Conservation (phyloP, 2,329 filamentous ascomycete genomes). For the Simplicillium aogashimaense region DNA sequence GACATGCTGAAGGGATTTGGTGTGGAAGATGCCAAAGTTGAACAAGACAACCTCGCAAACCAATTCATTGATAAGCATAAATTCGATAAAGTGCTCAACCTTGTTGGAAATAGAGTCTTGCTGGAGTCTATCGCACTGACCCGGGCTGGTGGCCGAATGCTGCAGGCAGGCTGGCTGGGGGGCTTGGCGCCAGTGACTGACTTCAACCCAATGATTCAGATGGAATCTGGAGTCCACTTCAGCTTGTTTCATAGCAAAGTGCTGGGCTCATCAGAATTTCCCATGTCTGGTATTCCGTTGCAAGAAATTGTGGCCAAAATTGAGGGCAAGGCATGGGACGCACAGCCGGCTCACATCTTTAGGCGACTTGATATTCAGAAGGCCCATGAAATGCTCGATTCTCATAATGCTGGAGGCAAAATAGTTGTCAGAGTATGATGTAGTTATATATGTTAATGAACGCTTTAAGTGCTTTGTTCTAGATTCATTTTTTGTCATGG, state of each 20-base stretch:
- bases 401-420: slow-evolving; percentile 20
- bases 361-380: slow-evolving; percentile 19
- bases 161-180: slow-evolving; percentile 28
- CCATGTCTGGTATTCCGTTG: slow-evolving; percentile 26
- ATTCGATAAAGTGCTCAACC: slow-evolving; percentile 27
- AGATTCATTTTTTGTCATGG: too few relatives aligned
- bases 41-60: slow-evolving; percentile 12
- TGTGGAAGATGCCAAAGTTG: slow-evolving; percentile 14
- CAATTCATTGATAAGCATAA: slow-evolving; percentile 7
- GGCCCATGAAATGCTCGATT: slow-evolving; percentile 22
- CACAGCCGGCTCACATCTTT: slow-evolving; percentile 22
- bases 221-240: slow-evolving; percentile 33
- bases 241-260: slow-evolving; percentile 31
- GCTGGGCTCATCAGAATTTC: slow-evolving; percentile 23
- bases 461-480: too few relatives aligned
- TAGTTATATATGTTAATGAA: too few relatives aligned
- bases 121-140: slow-evolving; percentile 22
- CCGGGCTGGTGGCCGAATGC: slow-evolving; percentile 17
- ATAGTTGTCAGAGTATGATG: slow-evolving; percentile 18
- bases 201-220: slow-evolving; percentile 32
- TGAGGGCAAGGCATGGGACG: slow-evolving; percentile 21
- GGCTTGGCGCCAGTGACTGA: slow-evolving; percentile 25
- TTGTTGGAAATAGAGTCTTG: slow-evolving; percentile 26
- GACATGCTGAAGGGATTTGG: slow-evolving; percentile 17
- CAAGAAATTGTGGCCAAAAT: slow-evolving; percentile 25